Base-by-base conservation (phyloP, 192 early-diverging fungal species). In the Coemansia sp. region DNA sequence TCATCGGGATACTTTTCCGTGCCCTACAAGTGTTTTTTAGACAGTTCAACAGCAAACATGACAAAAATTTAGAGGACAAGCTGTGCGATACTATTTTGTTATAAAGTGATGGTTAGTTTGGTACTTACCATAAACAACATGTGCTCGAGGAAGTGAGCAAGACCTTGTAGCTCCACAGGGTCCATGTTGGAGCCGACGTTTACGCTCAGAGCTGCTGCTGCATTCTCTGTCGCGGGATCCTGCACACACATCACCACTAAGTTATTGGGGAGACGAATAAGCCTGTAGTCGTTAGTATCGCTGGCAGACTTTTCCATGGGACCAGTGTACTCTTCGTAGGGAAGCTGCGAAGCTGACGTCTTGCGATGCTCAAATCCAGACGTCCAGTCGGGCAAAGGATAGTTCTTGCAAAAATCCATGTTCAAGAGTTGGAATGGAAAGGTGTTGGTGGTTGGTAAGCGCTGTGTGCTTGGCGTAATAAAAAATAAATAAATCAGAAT, bases 1-100 rank as follows among this genome's bases (percentile, higher is more conserved):
- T 89, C 89, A 18, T 82, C 69, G 1, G 91, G 90, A 68, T 91
- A 91, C 65, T 91, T 87, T 39, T 74, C 50, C 0, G 87, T 87
- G 4, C 88, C 90, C 77, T 80, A 78, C 32, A 27, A 45, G 24
- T n/a, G n/a, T 7, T 45, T 24, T 7, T 45, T 24, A 24, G 24
- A n/a, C 24, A 24, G 24, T 24, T 24, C 24, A 24, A 24, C 16
- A 45, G 16, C 6, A n/a, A 18, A 7, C 22, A 24, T 24, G 22
- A 24, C 22, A 24, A 24, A 24, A 1, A 1, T 24, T 24, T 24
- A 24, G 22, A 24, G 22, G 22, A 18, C 43, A 45, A 45, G 4
- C 5, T 18, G 15, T 4, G 3, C 43, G 16, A 45, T n/a, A n/a
- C 13, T 45, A 24, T 24, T 43, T 18, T 45, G 16, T n/a, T 24